Percentiles rank a stretch among this genome's conserved stretches.
Evolutionary conservation across 495 filamentous ascomycete species (phyloP).

Genomic region (Penicillium tannophilum): DNA sequence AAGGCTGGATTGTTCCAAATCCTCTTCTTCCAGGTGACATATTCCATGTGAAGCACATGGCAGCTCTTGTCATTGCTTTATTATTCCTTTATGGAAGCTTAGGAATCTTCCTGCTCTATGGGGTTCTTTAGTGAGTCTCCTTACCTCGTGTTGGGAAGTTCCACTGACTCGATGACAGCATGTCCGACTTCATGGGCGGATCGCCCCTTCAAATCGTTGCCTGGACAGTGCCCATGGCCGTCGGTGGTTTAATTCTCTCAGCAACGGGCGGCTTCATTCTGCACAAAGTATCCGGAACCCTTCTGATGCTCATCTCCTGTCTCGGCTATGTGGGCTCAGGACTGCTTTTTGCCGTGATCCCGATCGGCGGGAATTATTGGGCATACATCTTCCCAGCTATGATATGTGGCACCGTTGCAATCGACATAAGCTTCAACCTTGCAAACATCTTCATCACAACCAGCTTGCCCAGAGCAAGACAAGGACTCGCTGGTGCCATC

Average conservation of each 20-base stretch:
- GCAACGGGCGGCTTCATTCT: slow-evolving; percentile 73
- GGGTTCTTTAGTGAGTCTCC: slow-evolving; percentile 70
- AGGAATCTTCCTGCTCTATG: slow-evolving; percentile 77
- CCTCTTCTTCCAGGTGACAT: slow-evolving; percentile 76
- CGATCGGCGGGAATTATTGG: slow-evolving; percentile 64
- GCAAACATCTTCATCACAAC: slow-evolving; percentile 86
- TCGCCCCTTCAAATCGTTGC: slow-evolving; percentile 71
- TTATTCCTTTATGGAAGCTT: slow-evolving; percentile 77
- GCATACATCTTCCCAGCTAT: slow-evolving; percentile 80
- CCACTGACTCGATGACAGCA: slow-evolving; percentile 41
- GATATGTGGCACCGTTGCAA: slow-evolving; percentile 77
- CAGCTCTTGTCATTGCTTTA: slow-evolving; percentile 63
- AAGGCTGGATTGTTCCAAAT: slow-evolving; percentile 71
- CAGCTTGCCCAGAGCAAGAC: slow-evolving; percentile 64
- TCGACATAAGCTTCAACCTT: slow-evolving; percentile 83
- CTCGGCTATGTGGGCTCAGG: slow-evolving; percentile 64
- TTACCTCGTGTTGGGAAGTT: background rate
- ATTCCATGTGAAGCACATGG: slow-evolving; percentile 74
- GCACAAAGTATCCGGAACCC: slow-evolving; percentile 71
- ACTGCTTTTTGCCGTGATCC: slow-evolving; percentile 73
- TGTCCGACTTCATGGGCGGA: slow-evolving; percentile 64
- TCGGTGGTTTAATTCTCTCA: slow-evolving; percentile 73
- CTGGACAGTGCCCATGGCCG: slow-evolving; percentile 77
- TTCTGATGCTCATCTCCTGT: slow-evolving; percentile 69
- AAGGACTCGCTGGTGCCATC: slow-evolving; percentile 76